Base-by-base conservation (phyloP, 2,329 filamentous ascomycete species). In the Aspergillus tubingensis region DNA sequence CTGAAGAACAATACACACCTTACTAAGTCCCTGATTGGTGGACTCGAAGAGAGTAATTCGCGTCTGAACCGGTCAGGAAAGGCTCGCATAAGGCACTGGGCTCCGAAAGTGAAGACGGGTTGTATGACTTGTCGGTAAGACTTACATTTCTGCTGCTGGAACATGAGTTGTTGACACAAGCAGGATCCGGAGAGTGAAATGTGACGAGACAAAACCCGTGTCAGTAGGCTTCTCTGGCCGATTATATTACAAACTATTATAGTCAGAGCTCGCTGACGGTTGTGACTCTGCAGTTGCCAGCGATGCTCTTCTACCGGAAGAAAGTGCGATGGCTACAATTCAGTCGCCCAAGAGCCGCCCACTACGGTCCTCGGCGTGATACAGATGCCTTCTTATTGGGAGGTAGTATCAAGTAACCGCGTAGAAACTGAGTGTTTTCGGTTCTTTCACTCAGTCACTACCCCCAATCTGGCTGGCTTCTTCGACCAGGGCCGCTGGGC, bases 141-240 rank as follows among this genome's bases (percentile, higher is more conserved):
- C 17, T 8, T 5, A 44, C 10, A 3, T 5, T 11, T 44, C 41
- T 11, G 17, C 8, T 19, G 1, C 8, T 13, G 41, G 41, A 5
- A 21, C 17, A 44, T 44, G 17, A 21, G 19, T 44, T 15, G 15
- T 10, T 57, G 36, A 57, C 19, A 8, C 4, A 4, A 5, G 17
- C 13, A 58, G 56, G n/a, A 44, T 54, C 19, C 49, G 56, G 21
- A 52, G 30, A n/a, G 30, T 58, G 7, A 58, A 58, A 44, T 58
- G 56, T 48, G 56, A 58, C 27, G 56, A 58, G 19, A 32, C 30
- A 8, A 58, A 58, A 13, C 56, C 39, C 27, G 44, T 39, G 56
- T 58, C 23, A 53, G 56, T 21, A 17, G 2, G 11, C 11, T 36
- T 36, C 32, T 13, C 5, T 36, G 10, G 11, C 11, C 11, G 11